These are phyloP conservation scores for Cercophora sp. DNA, from an alignment of 495 filamentous ascomycete species.

Conservation along the genomic window DNA sequence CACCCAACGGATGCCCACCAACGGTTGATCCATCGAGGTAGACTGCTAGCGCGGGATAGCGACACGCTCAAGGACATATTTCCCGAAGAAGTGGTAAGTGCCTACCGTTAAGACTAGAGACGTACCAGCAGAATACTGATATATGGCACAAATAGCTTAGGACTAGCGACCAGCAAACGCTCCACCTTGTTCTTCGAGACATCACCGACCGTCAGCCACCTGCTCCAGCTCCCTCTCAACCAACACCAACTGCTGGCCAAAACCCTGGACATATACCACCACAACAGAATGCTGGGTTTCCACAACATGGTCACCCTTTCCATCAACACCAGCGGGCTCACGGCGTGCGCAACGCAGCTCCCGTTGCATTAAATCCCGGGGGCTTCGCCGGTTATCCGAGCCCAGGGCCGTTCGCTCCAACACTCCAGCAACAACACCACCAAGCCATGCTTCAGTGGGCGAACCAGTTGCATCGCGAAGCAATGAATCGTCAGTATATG, in stretches of 20 bases:
- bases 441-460: constrained; percentile 22
- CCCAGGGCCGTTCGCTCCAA: too few species aligned
- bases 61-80: constrained; percentile 57
- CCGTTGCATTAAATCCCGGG: too few species aligned
- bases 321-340: constrained; percentile 18
- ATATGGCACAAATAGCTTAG: constrained; percentile 35
- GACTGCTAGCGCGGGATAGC: constrained; percentile 49
- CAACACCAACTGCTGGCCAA: constrained; percentile 18
- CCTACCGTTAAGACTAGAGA: background rate
- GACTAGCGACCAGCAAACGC: constrained; percentile 41
- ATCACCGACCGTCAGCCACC: constrained; percentile 27
- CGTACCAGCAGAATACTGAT: constrained; percentile 13
- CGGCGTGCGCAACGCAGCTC: too few species aligned
- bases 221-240: constrained; percentile 6
- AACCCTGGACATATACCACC: constrained; percentile 9
- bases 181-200: constrained; percentile 63
- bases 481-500: constrained; percentile 15
- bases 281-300: background rate
- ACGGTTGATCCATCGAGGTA: constrained; percentile 64
- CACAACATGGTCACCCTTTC: background rate
- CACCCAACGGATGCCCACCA: constrained; percentile 54
- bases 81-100: constrained; percentile 51
- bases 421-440: constrained; percentile 11
- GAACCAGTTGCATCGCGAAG: constrained; percentile 28
- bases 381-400: too few species aligned